Percentiles rank a stretch among this genome's conserved stretches.
Evolutionary conservation across 2,329 filamentous ascomycete genomes (phyloP).

Genomic region (Ploettnerulaceae sp.): DNA sequence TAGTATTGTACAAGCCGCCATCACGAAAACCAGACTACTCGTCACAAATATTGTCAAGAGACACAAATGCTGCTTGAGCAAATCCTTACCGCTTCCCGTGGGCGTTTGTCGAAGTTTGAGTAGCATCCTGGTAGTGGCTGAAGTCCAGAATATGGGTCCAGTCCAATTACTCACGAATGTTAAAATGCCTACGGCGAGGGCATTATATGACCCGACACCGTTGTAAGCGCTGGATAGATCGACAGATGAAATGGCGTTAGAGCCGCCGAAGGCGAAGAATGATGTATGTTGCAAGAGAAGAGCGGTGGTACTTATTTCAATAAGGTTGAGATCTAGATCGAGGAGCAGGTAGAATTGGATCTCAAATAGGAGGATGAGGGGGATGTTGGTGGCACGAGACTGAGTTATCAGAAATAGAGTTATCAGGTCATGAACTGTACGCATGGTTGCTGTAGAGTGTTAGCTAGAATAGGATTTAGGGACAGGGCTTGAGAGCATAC

Average conservation of each 20-base stretch:
- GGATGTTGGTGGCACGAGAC: conserved; percentile 78
- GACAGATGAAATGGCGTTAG: conserved; percentile 93
- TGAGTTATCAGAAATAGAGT: conserved; percentile 82
- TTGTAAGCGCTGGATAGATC: conserved; percentile 95
- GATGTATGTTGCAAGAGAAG: conserved; percentile 74
- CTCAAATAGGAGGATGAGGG: conserved; percentile 73
- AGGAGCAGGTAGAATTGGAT: conserved; percentile 52
- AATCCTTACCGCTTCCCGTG: neutral
- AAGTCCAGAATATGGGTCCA: conserved; percentile 82
- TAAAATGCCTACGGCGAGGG: conserved; percentile 73
- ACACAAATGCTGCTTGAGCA: conserved; percentile 47
- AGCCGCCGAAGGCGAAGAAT: conserved; percentile 88
- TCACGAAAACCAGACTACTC: conserved; percentile 64
- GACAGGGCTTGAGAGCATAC: conserved; percentile 16
- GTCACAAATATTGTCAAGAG: conserved; percentile 68
- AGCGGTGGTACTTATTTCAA: conserved; percentile 63
- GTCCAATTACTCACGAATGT: conserved; percentile 91
- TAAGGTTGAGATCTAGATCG: conserved; percentile 43
- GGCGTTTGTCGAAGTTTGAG: conserved; percentile 35
- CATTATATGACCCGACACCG: conserved; percentile 75
- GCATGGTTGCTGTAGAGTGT: conserved; percentile 23
- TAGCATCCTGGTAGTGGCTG: conserved; percentile 57
- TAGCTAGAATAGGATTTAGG: conserved; percentile 2
- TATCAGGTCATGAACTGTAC: conserved; percentile 63
- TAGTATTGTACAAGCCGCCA: conserved; percentile 80